Conservation (phyloP, 257 asterid genomes). For the Solanum chiquidenum region DNA sequence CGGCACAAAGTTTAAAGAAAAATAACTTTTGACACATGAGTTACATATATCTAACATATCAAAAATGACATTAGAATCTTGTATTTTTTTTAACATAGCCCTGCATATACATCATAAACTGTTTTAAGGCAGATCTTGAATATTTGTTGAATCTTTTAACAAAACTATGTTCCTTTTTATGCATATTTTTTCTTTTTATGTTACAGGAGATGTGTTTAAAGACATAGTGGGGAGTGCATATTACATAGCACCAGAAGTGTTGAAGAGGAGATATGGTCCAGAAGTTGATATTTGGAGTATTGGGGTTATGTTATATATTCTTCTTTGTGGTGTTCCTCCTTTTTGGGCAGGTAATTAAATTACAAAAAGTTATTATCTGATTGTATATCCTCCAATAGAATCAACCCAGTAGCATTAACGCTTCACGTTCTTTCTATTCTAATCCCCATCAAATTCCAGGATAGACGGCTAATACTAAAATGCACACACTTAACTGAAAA, state of each 20-base stretch:
- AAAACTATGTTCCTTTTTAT: background rate
- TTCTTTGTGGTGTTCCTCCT: conserved; percentile 65
- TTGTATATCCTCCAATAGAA: background rate
- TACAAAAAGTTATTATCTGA: background rate
- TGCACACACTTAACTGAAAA: background rate
- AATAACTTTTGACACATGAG: background rate
- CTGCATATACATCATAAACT: background rate
- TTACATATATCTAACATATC: background rate
- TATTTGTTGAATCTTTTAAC: background rate
- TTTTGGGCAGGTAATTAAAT: conserved; percentile 47
- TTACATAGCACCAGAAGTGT: conserved; percentile 58
- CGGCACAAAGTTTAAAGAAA: background rate
- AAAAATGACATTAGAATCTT: background rate
- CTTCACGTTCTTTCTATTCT: background rate
- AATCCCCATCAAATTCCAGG: background rate
- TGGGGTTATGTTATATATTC: conserved; percentile 57
- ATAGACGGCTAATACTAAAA: background rate
- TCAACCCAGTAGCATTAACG: background rate
- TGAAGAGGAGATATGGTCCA: conserved; percentile 49
- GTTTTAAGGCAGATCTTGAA: background rate
- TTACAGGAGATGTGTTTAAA: conserved; percentile 46
- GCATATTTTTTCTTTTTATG: background rate
- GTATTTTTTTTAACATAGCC: background rate
- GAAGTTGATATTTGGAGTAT: conserved; percentile 62
- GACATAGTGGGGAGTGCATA: conserved; percentile 66